Evolutionary conservation across 1,284 basidiomycete species (phyloP).

Genomic region (Cerioporus squamosus): DNA sequence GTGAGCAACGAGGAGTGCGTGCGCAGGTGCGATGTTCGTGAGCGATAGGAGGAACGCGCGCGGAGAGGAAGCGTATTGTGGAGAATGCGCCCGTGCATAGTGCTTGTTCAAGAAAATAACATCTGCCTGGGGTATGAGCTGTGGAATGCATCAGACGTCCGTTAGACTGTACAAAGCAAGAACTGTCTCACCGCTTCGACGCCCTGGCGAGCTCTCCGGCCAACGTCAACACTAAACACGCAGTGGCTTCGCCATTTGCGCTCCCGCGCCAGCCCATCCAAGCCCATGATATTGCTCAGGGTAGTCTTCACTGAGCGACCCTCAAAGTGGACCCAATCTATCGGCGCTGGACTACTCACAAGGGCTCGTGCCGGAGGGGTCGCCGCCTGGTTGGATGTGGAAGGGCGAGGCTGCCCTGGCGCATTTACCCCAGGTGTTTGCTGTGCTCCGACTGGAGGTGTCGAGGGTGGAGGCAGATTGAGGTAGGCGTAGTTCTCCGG

Average conservation of each 20-base stretch:
- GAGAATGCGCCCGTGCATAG: slow-evolving; percentile 61
- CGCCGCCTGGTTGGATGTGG: slow-evolving; percentile 44
- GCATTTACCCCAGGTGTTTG: slow-evolving; percentile 18
- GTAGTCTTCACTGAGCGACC: slow-evolving; percentile 77
- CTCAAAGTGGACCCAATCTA: slow-evolving; percentile 86
- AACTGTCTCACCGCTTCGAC: slow-evolving; percentile 67
- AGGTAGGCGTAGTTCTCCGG: slow-evolving; percentile 69
- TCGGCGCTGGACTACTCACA: slow-evolving; percentile 69
- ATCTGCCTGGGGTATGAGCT: slow-evolving; percentile 81
- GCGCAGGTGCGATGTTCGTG: slow-evolving; percentile 63
- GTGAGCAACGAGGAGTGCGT: slow-evolving; percentile 77
- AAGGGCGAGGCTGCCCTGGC: slow-evolving; percentile 38
- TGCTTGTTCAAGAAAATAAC: slow-evolving; percentile 76
- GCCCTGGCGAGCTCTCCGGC: slow-evolving; percentile 72
- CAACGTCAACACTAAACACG: slow-evolving; percentile 78
- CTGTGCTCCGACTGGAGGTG: slow-evolving; percentile 29
- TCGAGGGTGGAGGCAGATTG: slow-evolving; percentile 29
- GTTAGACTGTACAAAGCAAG: too few species aligned
- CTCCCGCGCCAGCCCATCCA: slow-evolving; percentile 79
- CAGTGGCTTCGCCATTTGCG: slow-evolving; percentile 80
- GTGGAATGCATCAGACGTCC: background rate
- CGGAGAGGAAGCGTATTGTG: slow-evolving; percentile 63
- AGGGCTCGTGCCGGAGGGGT: slow-evolving; percentile 40
- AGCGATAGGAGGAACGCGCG: slow-evolving; percentile 77
- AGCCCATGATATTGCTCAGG: slow-evolving; percentile 71